Conservation (phyloP, 192 early-diverging fungal genomes). For the Kickxella alabastrina region DNA sequence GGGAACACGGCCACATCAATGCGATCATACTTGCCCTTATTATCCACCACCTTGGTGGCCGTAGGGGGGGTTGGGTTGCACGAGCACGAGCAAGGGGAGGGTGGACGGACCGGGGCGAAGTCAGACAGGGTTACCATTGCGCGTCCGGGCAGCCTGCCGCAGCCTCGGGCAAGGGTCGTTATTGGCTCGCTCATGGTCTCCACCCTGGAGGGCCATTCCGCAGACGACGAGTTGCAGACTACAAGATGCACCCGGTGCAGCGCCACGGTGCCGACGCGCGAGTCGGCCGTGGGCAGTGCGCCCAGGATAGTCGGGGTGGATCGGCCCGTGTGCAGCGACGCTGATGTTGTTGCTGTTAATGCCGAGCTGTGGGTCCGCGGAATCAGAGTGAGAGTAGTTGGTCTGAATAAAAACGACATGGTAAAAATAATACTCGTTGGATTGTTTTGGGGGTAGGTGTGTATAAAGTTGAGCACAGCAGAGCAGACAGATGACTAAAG, state of each 20-base stretch:
- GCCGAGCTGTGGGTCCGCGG: too few species aligned
- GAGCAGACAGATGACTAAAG: too few species aligned
- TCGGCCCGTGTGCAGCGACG: too few species aligned
- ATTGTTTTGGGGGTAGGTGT: too few species aligned
- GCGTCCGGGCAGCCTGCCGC: slow-evolving; percentile 26
- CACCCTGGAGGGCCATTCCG: slow-evolving; percentile 41
- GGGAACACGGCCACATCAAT: slow-evolving; percentile 47
- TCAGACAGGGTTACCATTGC: slow-evolving; percentile 50
- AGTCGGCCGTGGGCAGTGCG: too few species aligned
- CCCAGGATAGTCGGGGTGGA: too few species aligned
- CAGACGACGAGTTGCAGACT: slow-evolving; percentile 41
- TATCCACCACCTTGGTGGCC: not conserved
- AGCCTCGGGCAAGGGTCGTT: slow-evolving; percentile 33
- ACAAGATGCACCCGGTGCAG: slow-evolving; percentile 40
- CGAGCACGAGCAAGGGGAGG: not conserved
- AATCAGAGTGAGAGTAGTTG: too few species aligned
- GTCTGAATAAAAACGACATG: too few species aligned
- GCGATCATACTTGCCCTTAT: slow-evolving; percentile 9
- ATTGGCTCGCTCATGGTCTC: slow-evolving; percentile 43
- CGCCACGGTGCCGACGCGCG: slow-evolving; percentile 33
- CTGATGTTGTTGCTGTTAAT: too few species aligned
- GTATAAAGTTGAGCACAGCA: too few species aligned
- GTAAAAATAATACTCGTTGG: too few species aligned
- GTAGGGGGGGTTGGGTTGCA: not conserved
- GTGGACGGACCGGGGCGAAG: slow-evolving; percentile 22